Evolutionary conservation across 1,139 yeast species (phyloP).

Genomic region (Protomyces lactucae-debilis): DNA sequence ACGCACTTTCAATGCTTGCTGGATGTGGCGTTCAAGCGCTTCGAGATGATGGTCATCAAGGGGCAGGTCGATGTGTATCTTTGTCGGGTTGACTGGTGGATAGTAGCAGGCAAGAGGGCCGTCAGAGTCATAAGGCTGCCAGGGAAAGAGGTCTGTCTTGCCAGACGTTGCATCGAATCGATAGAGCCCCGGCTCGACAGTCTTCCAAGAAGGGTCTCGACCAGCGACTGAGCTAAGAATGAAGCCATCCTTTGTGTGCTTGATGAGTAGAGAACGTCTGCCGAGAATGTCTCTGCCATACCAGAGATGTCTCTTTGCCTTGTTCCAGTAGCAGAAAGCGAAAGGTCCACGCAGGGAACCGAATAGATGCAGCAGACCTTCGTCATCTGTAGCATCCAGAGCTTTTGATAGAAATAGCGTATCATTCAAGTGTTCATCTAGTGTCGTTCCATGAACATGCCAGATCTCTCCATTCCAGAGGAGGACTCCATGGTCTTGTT

Average conservation of each 20-base stretch:
- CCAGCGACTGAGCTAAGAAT: conserved; percentile 37
- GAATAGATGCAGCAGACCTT: conserved; percentile 40
- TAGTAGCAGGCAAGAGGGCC: not conserved
- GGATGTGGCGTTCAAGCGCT: no score
- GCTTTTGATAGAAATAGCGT: conserved; percentile 44
- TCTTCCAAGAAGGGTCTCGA: conserved; percentile 30
- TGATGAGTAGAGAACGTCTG: conserved; percentile 63
- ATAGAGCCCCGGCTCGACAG: conserved; percentile 37
- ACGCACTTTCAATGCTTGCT: not conserved
- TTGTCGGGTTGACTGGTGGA: not conserved
- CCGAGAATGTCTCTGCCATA: conserved; percentile 87
- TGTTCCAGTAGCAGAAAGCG: conserved; percentile 50
- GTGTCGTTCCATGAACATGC: not conserved
- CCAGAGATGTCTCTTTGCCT: conserved; percentile 43
- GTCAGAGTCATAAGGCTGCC: not conserved
- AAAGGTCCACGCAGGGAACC: conserved; percentile 69
- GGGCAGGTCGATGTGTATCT: not conserved
- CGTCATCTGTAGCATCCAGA: conserved; percentile 33
- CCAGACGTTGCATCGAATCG: conserved; percentile 32
- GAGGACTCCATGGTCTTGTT: conserved; percentile 12
- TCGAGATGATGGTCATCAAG: not conserved
- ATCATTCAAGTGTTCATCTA: conserved; percentile 43
- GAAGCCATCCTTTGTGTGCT: conserved; percentile 38
- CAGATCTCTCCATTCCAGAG: conserved; percentile 27
- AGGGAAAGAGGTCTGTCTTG: not conserved